Evolutionary conservation across 371 early-diverging fungal genomes (phyloP).

Genomic region (Polyrhizophydium stewartii): DNA sequence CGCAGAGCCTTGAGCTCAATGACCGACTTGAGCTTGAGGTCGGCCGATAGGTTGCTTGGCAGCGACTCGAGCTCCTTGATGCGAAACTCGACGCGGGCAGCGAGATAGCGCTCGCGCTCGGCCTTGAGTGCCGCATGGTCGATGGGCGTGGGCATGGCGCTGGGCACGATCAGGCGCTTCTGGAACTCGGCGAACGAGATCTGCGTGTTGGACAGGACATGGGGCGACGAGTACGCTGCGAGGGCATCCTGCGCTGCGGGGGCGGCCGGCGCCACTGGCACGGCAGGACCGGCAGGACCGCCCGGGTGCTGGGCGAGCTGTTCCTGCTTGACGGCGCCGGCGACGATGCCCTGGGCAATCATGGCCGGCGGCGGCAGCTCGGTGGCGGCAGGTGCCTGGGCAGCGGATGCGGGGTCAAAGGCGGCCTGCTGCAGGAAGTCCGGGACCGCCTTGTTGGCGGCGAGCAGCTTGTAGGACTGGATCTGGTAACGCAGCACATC

Average conservation of each 20-base stretch:
- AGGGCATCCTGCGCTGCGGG: neutral
- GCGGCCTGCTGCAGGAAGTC: constrained; percentile 64
- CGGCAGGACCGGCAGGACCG: neutral
- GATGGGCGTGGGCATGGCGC: constrained; percentile 70
- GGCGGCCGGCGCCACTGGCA: neutral
- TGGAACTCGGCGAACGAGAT: constrained; percentile 10
- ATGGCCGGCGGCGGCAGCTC: neutral
- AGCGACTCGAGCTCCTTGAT: constrained; percentile 70
- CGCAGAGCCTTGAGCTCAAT: constrained; percentile 78
- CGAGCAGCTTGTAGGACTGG: constrained; percentile 71
- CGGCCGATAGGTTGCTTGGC: constrained; percentile 52
- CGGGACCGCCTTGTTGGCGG: constrained; percentile 77
- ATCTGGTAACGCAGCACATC: constrained; percentile 72
- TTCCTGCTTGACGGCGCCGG: constrained; percentile 8
- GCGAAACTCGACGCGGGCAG: constrained; percentile 64
- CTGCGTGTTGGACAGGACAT: constrained; percentile 12
- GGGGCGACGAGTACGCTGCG: neutral
- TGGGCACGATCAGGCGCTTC: constrained; percentile 28
- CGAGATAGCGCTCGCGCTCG: constrained; percentile 71
- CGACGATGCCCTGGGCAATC: constrained; percentile 11
- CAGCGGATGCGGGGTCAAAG: constrained; percentile 34
- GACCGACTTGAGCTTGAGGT: constrained; percentile 63
- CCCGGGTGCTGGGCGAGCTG: neutral
- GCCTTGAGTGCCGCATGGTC: constrained; percentile 66
- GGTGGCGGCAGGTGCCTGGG: neutral